These are phyloP conservation scores for Xylariaceae sp. DNA, from an alignment of 2,329 filamentous ascomycete genomes.

Conservation along the genomic window DNA sequence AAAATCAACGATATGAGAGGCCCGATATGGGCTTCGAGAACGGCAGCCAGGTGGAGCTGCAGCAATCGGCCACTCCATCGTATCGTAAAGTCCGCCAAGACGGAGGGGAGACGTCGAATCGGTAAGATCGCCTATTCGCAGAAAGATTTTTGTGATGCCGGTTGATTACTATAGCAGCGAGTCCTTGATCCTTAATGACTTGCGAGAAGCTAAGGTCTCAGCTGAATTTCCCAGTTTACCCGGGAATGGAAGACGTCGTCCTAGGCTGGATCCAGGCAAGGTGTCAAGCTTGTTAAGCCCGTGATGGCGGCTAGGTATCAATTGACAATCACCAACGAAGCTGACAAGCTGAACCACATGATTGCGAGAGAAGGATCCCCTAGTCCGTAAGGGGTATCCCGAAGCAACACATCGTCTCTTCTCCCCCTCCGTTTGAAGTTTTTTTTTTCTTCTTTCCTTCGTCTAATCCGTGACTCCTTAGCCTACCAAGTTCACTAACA, in stretches of 20 bases:
- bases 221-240: background rate
- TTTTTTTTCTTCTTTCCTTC: background rate
- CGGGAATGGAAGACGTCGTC: background rate
- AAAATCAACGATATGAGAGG: background rate
- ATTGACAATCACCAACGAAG: background rate
- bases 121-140: background rate
- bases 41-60: background rate
- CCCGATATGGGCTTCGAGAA: background rate
- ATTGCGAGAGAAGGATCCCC: background rate
- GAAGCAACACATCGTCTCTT: background rate
- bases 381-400: background rate
- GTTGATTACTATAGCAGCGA: background rate
- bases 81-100: background rate
- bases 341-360: background rate
- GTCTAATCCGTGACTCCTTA: background rate
- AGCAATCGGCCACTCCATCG: background rate
- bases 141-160: background rate
- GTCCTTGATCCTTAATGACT: background rate
- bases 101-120: background rate
- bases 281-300: background rate
- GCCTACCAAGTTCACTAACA: background rate
- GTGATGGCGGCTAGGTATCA: background rate
- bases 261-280: background rate
- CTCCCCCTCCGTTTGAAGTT: background rate
- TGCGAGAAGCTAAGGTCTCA: background rate